A percentile compares a stretch with the other conserved stretches of the same genome.
phyloP scores from a whole-genome alignment of 108 stramenopile genomes.

The Skeletonema grethae region DNA sequence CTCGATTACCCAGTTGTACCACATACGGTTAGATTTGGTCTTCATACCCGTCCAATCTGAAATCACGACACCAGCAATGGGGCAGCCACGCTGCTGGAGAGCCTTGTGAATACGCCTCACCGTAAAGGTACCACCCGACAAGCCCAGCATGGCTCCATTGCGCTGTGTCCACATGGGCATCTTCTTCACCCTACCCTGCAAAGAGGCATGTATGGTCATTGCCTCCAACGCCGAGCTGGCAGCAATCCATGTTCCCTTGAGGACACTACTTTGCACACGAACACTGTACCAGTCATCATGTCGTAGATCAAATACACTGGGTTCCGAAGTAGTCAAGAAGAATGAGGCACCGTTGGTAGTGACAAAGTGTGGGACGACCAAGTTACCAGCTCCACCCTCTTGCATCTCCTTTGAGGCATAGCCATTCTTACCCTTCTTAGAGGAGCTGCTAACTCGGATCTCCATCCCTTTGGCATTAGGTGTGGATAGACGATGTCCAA shows the following conservation, averaged over 20 bases:
- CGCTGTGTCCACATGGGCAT: conserved; percentile 54
- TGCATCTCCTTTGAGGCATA: conserved; percentile 14
- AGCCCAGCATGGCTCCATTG: conserved; percentile 50
- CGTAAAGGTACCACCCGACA: conserved; percentile 48
- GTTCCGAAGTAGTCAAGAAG: conserved; percentile 40
- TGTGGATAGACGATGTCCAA: conserved; percentile 38
- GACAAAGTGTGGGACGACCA: conserved; percentile 48
- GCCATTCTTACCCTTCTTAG: conserved; percentile 15
- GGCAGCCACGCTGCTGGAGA: conserved; percentile 10
- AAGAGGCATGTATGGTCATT: conserved; percentile 37
- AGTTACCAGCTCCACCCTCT: conserved; percentile 9
- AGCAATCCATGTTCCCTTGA: conserved; percentile 23
- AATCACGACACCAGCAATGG: conserved; percentile 49
- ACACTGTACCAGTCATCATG: conserved; percentile 29
- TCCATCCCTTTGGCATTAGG: conserved; percentile 44
- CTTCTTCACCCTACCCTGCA: conserved; percentile 35
- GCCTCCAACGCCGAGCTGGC: conserved; percentile 30
- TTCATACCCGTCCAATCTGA: conserved; percentile 59
- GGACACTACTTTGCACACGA: conserved; percentile 30
- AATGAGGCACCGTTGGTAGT: conserved; percentile 36
- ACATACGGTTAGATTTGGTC: conserved; percentile 21
- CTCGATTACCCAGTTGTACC: conserved; percentile 59
- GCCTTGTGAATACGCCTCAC: conserved; percentile 21
- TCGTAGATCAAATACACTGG: conserved; percentile 46
- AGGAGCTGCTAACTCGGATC: conserved; percentile 38